Evolutionary conservation across 2,329 filamentous ascomycete genomes (phyloP).

Genomic region (Hirsutella thompsonii): DNA sequence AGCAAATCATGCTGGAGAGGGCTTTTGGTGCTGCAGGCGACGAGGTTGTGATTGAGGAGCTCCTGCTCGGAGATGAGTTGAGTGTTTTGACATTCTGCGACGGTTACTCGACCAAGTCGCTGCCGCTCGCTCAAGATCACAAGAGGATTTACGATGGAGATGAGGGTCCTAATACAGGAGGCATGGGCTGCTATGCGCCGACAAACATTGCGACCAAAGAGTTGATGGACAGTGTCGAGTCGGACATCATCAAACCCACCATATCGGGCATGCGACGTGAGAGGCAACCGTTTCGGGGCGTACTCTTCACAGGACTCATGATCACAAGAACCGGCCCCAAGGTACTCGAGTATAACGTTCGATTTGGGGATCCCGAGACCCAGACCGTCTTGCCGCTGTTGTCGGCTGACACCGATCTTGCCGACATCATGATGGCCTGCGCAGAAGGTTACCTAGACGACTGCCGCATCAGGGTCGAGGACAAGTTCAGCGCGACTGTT

Average conservation of each 20-base stretch:
- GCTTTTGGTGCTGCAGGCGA: slow-evolving; percentile 79
- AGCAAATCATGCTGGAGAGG: slow-evolving; percentile 79
- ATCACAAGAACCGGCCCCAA: slow-evolving; percentile 71
- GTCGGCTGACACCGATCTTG: slow-evolving; percentile 67
- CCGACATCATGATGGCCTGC: slow-evolving; percentile 79
- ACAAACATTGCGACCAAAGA: slow-evolving; percentile 65
- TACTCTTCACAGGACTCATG: slow-evolving; percentile 88
- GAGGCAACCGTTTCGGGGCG: slow-evolving; percentile 57
- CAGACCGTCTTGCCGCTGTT: slow-evolving; percentile 76
- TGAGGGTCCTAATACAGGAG: slow-evolving; percentile 83
- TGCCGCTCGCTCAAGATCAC: slow-evolving; percentile 92
- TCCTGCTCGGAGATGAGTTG: slow-evolving; percentile 79
- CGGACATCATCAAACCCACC: slow-evolving; percentile 76
- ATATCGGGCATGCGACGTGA: slow-evolving; percentile 80
- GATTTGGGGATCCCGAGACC: slow-evolving; percentile 85
- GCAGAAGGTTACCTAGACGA: slow-evolving; percentile 60
- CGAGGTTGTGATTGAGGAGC: slow-evolving; percentile 93
- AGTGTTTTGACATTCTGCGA: slow-evolving; percentile 88
- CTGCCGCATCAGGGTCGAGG: slow-evolving; percentile 53
- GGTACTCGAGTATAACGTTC: slow-evolving; percentile 84
- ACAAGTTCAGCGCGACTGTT: slow-evolving; percentile 73
- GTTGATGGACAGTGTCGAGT: slow-evolving; percentile 66
- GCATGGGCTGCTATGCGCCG: slow-evolving; percentile 96
- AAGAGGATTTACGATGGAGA: slow-evolving; percentile 91
- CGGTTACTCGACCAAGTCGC: slow-evolving; percentile 67